Evolutionary conservation across 2,329 filamentous ascomycete species (phyloP).

Genomic region (Penicillium paneum): DNA sequence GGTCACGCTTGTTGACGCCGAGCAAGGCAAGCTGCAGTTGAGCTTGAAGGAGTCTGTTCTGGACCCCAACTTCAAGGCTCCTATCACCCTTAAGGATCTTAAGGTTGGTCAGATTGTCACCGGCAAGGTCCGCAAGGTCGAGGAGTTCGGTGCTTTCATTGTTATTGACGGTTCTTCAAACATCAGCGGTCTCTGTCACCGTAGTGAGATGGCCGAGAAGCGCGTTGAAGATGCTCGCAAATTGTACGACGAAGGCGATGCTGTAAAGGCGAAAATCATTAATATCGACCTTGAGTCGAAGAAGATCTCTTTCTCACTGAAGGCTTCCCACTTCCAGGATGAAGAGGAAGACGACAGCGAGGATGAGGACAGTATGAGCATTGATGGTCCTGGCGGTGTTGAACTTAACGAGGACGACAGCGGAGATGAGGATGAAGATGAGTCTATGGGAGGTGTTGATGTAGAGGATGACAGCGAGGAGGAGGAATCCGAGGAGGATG

Average conservation of each 20-base stretch:
- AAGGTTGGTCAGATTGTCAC: constrained; percentile 77
- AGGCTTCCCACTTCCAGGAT: constrained; percentile 82
- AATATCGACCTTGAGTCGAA: constrained; percentile 71
- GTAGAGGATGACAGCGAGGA: constrained; percentile 42
- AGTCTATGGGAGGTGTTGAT: constrained; percentile 46
- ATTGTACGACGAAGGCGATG: constrained; percentile 83
- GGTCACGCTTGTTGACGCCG: constrained; percentile 67
- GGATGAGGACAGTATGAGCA: constrained; percentile 46
- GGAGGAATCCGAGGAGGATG: constrained; percentile 35
- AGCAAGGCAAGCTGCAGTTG: constrained; percentile 72
- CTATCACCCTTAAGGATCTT: constrained; percentile 71
- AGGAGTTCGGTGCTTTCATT: constrained; percentile 93
- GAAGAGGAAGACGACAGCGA: constrained; percentile 48
- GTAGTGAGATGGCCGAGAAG: constrained; percentile 85
- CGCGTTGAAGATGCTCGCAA: constrained; percentile 79
- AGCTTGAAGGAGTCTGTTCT: constrained; percentile 82
- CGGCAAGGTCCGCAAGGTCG: constrained; percentile 87
- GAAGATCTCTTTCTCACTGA: constrained; percentile 84
- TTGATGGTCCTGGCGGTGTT: constrained; percentile 32
- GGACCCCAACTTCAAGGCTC: constrained; percentile 72
- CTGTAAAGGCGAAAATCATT: constrained; percentile 87
- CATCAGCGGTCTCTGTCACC: constrained; percentile 89
- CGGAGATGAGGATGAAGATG: constrained; percentile 35
- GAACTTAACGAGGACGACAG: constrained; percentile 36
- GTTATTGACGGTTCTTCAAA: constrained; percentile 82